These are phyloP conservation scores for Colletotrichum eleusines DNA, from an alignment of 2,329 filamentous ascomycete genomes.

Conservation along the genomic window DNA sequence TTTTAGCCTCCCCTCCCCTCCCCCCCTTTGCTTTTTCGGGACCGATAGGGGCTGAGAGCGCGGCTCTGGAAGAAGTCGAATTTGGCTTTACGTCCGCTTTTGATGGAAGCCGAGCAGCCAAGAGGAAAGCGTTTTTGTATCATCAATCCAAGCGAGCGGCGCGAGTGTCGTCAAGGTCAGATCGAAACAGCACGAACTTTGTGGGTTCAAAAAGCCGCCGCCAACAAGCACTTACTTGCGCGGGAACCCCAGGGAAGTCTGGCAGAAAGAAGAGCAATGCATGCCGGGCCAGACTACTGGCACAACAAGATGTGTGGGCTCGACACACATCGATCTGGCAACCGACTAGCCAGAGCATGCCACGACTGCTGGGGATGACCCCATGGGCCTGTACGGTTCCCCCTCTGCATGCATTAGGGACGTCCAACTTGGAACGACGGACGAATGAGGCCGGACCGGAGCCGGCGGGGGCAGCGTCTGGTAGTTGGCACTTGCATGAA, in stretches of 20 bases:
- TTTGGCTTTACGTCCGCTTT: slow-evolving; percentile 1
- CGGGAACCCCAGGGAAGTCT: background rate
- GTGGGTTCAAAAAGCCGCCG: background rate
- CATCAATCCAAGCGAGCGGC: slow-evolving; percentile 5
- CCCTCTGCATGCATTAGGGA: slow-evolving; percentile 47
- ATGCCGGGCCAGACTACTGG: slow-evolving; percentile 26
- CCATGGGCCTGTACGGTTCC: slow-evolving; percentile 39
- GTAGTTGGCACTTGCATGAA: slow-evolving; percentile 39
- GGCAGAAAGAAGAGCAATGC: background rate
- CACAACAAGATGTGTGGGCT: slow-evolving; percentile 37
- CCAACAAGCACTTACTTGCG: slow-evolving; percentile 1
- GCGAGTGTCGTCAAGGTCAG: background rate
- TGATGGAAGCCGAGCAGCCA: background rate
- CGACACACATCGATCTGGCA: slow-evolving; percentile 31
- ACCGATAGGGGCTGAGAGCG: background rate
- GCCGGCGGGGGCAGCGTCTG: slow-evolving; percentile 31
- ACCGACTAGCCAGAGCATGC: slow-evolving; percentile 52
- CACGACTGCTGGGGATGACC: slow-evolving; percentile 48
- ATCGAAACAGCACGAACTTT: slow-evolving; percentile 2
- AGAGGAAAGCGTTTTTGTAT: background rate
- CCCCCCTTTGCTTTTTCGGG: background rate
- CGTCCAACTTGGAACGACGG: slow-evolving; percentile 21
- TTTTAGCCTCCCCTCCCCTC: too few species aligned
- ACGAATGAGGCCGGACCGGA: slow-evolving; percentile 40
- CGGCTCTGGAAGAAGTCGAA: background rate